Conservation (phyloP, 352 stramenopile genomes). For the Blastocystis sp. region DNA sequence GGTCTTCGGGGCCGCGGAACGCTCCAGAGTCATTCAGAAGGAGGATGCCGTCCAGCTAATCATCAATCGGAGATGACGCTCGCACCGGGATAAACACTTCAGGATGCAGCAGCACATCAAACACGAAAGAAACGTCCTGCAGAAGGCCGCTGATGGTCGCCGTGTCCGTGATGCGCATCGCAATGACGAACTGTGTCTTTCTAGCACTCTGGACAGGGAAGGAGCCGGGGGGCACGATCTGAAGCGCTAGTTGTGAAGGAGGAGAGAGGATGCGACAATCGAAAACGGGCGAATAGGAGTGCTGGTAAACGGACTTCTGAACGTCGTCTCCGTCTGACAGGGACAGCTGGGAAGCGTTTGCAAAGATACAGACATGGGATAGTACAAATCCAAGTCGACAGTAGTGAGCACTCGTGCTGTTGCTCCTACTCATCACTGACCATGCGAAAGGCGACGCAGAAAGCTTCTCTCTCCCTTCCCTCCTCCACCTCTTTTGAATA, state of each 20-base stretch:
- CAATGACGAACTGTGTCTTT: neutral
- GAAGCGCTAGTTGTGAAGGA: neutral
- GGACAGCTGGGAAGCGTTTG: neutral
- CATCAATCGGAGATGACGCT: neutral
- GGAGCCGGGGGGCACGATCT: neutral
- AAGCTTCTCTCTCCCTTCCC: no score
- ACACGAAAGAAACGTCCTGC: neutral
- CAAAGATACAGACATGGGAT: neutral
- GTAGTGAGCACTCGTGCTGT: neutral
- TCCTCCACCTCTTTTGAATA: neutral
- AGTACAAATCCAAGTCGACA: neutral
- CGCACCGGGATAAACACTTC: neutral
- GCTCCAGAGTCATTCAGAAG: neutral
- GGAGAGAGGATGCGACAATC: neutral
- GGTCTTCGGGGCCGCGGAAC: neutral
- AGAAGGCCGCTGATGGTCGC: neutral
- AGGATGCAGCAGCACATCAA: neutral
- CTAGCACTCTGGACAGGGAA: neutral
- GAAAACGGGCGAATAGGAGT: neutral
- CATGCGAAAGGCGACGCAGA: no score
- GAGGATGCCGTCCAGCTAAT: neutral
- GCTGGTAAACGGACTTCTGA: neutral
- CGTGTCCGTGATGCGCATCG: neutral
- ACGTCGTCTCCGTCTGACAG: neutral
- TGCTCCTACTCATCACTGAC: no score